Base-by-base conservation (phyloP, 2,329 filamentous ascomycete genomes). In the Talaromyces sp. region DNA sequence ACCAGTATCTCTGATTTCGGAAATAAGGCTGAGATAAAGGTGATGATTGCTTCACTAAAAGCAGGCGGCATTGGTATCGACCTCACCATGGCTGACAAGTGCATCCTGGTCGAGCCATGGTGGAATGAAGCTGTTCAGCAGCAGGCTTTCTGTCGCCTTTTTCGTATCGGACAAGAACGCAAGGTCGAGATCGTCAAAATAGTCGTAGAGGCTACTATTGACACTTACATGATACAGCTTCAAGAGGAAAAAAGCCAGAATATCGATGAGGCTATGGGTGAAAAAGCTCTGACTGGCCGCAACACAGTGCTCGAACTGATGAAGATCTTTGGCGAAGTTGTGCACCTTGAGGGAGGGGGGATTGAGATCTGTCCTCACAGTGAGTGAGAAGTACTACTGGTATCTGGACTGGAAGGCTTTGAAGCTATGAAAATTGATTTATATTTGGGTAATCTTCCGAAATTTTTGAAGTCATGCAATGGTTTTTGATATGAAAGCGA, bases 141-240 rank as follows among this genome's bases (percentile, higher is more conserved):
- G n/a, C 89, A 71, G 70, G 80, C 80, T 1, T 84, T 84, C 67
- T 82, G 79, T 1, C 82, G 89, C 0, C 82, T 90, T 0, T 83
- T 82, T 65, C 81, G 89, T 5, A 85, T 87, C 2, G 88, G 88
- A 0, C 89, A 93, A 64, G 63, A 68, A 0, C 82, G 86, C 49
- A 75, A 84, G 35, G 86, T 87, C 0, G 75, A 84, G 11, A 81
- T 89, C 60, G 79, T 84, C 0, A 80, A 85, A 0, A 77, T 91
- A 35, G 72, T 85, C 0, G 77, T 86, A 0, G 71, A 76, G 1
- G 76, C 82, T 4, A 83, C 80, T 0, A 82, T 90, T 5, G 88
- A 92, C 61, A 75, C 81, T 10, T 74, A 79, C 0, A 76, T 91
- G 3, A 68, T 81, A 0, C 53, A 70, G 0, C 77, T 90, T 64